Percentiles rank a stretch among this genome's conserved stretches.
Conservation (phyloP, 2,329 filamentous ascomycete genomes). For the Penicillium sp. region DNA sequence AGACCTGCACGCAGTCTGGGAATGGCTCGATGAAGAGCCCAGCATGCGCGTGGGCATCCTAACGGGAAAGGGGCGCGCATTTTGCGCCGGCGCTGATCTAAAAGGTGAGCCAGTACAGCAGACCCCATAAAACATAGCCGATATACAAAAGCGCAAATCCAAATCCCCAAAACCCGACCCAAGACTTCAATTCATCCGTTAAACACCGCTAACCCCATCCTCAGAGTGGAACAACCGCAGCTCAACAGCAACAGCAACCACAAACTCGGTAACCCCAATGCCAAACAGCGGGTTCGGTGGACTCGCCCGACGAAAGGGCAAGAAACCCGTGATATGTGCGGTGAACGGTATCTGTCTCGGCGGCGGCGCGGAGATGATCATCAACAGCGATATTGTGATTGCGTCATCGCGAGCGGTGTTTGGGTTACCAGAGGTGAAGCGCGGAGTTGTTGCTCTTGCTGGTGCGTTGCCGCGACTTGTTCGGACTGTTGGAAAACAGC, state of each 20-base stretch:
- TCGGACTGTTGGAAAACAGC: constrained; percentile 64
- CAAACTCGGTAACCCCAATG: constrained; percentile 13
- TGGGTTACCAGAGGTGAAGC: constrained; percentile 68
- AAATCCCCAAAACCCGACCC: too few species aligned
- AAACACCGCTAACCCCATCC: background rate
- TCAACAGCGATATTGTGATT: constrained; percentile 70
- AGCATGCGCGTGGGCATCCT: constrained; percentile 42
- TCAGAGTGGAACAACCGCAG: constrained; percentile 38
- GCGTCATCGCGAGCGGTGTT: constrained; percentile 60
- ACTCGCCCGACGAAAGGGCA: constrained; percentile 47
- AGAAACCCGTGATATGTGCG: constrained; percentile 72
- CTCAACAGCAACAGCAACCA: constrained; percentile 10
- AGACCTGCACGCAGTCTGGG: constrained; percentile 45
- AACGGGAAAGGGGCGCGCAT: constrained; percentile 45
- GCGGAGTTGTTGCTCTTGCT: constrained; percentile 69
- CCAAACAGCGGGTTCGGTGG: constrained; percentile 44
- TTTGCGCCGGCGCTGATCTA: constrained; percentile 48
- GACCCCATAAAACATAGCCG: background rate
- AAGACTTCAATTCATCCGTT: background rate
- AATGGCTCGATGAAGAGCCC: constrained; percentile 49
- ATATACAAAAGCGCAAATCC: background rate
- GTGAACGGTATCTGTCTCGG: constrained; percentile 74
- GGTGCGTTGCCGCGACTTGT: constrained; percentile 68
- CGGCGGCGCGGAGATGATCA: constrained; percentile 73
- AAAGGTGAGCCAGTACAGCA: constrained; percentile 34